phyloP scores from a whole-genome alignment of 2,329 filamentous ascomycete genomes.

The Penicillium sp. region DNA sequence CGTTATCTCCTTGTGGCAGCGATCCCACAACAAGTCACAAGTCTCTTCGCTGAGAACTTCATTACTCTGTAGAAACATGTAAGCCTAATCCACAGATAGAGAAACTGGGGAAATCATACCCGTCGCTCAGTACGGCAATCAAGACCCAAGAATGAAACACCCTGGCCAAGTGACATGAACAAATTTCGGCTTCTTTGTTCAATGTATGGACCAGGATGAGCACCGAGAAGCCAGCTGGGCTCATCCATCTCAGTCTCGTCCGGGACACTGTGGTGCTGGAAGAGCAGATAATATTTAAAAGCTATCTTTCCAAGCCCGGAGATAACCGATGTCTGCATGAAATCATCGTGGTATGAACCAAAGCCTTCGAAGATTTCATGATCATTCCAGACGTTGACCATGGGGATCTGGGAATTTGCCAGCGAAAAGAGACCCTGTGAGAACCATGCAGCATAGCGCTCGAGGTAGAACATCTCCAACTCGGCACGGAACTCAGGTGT shows the following conservation, averaged over 20 bases:
- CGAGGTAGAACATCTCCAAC: conserved; percentile 81
- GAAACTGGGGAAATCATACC: conserved; percentile 36
- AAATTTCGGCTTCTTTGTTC: conserved; percentile 78
- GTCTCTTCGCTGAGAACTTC: conserved; percentile 78
- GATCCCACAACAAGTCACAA: conserved; percentile 82
- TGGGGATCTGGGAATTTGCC: conserved; percentile 90
- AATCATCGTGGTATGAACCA: conserved; percentile 86
- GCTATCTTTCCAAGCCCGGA: conserved; percentile 84
- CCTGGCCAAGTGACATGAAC: conserved; percentile 78
- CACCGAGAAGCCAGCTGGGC: conserved; percentile 86
- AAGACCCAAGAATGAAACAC: conserved; percentile 77
- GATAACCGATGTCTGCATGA: conserved; percentile 89
- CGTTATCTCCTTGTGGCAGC: conserved; percentile 76
- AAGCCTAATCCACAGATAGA: conserved; percentile 12
- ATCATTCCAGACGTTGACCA: conserved; percentile 98
- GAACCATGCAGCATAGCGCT: conserved; percentile 92
- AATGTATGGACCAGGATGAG: conserved; percentile 83
- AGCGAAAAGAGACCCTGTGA: conserved; percentile 93
- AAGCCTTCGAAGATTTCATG: conserved; percentile 91
- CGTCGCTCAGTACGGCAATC: conserved; percentile 91
- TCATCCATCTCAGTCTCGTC: conserved; percentile 80
- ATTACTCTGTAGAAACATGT: conserved; percentile 52
- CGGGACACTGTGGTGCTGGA: conserved; percentile 88
- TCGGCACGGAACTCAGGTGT: conserved; percentile 81
- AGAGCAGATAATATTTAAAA: conserved; percentile 98